Conservation (phyloP, 768 basidiomycete species). For the Lactifluus piperatus region DNA sequence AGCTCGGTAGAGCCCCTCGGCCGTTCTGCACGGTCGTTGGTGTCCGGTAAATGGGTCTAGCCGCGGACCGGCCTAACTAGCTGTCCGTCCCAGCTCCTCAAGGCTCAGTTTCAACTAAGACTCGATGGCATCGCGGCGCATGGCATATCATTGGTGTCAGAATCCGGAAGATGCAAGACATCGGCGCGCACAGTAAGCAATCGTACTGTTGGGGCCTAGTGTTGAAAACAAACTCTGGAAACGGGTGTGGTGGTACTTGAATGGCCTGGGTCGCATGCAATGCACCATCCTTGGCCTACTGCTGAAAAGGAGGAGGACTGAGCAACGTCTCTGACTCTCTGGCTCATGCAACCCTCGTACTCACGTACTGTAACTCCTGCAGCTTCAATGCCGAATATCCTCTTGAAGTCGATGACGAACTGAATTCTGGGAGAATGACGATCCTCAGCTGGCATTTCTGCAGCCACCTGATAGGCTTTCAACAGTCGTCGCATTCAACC, state of each 20-base stretch:
- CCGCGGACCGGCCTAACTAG: too few species aligned
- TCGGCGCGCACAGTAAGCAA: too few species aligned
- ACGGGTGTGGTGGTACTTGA: slow-evolving; percentile 47
- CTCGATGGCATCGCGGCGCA: too few species aligned
- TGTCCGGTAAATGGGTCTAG: too few species aligned
- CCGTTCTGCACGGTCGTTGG: too few species aligned
- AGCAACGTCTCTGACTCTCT: slow-evolving; percentile 26
- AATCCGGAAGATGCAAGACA: too few species aligned
- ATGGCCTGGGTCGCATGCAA: slow-evolving; percentile 49
- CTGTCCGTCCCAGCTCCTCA: too few species aligned
- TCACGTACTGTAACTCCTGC: not conserved
- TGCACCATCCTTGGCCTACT: slow-evolving; percentile 48
- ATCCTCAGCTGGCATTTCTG: slow-evolving; percentile 33
- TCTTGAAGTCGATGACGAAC: slow-evolving; percentile 48
- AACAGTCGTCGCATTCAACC: slow-evolving; percentile 32
- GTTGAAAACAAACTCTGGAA: slow-evolving; percentile 44
- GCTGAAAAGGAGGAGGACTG: slow-evolving; percentile 61
- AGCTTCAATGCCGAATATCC: slow-evolving; percentile 45
- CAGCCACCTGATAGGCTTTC: slow-evolving; percentile 41
- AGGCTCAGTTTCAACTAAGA: too few species aligned
- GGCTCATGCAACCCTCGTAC: not conserved
- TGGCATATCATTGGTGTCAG: too few species aligned
- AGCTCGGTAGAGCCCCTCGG: too few species aligned
- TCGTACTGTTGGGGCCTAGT: slow-evolving; percentile 22
- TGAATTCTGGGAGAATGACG: slow-evolving; percentile 40